These are phyloP conservation scores for Phytopythium delawarense DNA, from an alignment of 352 stramenopile species.

Conservation along the genomic window DNA sequence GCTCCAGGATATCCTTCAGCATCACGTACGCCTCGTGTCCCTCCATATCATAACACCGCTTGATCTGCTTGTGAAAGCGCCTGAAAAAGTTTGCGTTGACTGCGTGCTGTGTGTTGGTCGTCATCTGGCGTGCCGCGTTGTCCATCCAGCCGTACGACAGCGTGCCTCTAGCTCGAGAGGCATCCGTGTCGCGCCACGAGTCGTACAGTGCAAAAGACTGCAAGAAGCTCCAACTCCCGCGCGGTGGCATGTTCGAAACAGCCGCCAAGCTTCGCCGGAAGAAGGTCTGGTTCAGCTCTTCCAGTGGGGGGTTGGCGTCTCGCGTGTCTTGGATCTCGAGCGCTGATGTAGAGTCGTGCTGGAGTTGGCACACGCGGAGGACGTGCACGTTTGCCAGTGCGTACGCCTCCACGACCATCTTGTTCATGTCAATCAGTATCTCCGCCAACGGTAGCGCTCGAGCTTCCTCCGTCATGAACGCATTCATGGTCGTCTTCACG, in stretches of 20 bases:
- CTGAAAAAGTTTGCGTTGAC: slow-evolving; percentile 9
- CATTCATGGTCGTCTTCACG: slow-evolving; percentile 8
- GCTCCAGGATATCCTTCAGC: neutral
- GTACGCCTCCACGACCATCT: slow-evolving; percentile 7
- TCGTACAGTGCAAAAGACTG: too few species aligned
- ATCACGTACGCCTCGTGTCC: slow-evolving; percentile 2
- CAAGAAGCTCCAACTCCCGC: too few species aligned
- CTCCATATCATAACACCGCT: slow-evolving; percentile 4
- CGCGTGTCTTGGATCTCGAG: neutral
- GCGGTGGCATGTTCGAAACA: too few species aligned
- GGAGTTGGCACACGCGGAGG: slow-evolving; percentile 3
- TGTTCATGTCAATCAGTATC: slow-evolving; percentile 7
- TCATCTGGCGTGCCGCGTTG: slow-evolving; percentile 1
- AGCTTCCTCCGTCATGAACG: neutral
- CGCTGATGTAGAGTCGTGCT: neutral
- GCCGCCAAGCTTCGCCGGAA: too few species aligned
- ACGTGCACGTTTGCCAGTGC: slow-evolving; percentile 9
- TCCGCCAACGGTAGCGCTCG: slow-evolving; percentile 5
- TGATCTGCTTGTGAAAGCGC: slow-evolving; percentile 6
- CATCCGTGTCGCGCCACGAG: neutral
- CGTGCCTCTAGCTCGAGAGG: too few species aligned
- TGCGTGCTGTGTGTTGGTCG: neutral
- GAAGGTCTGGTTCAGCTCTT: too few species aligned
- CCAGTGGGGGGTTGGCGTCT: neutral
- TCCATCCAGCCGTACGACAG: slow-evolving; percentile 1